Evolutionary conservation across 352 stramenopile species (phyloP).

Genomic region (Globisporangium iwayamae): DNA sequence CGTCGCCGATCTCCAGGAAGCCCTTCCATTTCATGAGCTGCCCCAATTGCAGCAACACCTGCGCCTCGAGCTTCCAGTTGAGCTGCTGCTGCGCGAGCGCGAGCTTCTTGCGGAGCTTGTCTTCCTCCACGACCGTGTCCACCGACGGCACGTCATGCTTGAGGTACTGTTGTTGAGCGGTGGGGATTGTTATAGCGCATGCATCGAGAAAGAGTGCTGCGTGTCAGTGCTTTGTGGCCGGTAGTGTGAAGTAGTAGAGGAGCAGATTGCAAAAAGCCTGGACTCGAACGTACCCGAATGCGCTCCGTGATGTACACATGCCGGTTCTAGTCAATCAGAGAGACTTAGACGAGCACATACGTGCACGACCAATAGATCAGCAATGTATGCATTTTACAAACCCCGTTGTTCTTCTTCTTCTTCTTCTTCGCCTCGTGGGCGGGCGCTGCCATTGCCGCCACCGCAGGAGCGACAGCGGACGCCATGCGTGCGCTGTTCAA

Average conservation of each 20-base stretch:
- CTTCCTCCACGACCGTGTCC: slow-evolving; percentile 70
- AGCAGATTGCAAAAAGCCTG: neutral
- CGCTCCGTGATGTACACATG: slow-evolving; percentile 81
- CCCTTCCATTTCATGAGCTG: slow-evolving; percentile 79
- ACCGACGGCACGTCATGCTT: slow-evolving; percentile 61
- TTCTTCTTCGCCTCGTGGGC: neutral
- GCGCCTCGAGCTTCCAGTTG: slow-evolving; percentile 65
- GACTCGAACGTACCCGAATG: slow-evolving; percentile 34
- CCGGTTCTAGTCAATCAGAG: slow-evolving; percentile 29
- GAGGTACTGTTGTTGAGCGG: slow-evolving; percentile 38
- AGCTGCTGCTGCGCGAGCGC: slow-evolving; percentile 28
- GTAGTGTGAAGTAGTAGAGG: neutral
- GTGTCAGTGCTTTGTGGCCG: too few species aligned
- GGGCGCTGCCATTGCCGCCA: neutral
- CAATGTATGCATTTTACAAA: neutral
- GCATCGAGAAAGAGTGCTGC: neutral
- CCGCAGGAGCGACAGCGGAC: neutral
- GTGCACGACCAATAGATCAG: neutral
- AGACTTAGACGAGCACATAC: neutral
- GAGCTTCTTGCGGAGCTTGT: slow-evolving; percentile 64
- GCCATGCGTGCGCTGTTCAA: neutral
- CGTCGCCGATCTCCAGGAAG: slow-evolving; percentile 36
- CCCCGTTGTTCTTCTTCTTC: slow-evolving; percentile 13
- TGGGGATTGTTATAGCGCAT: neutral
- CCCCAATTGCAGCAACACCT: slow-evolving; percentile 59